phyloP scores from a whole-genome alignment of 1,284 basidiomycete species.

The Puccinia coronata region DNA sequence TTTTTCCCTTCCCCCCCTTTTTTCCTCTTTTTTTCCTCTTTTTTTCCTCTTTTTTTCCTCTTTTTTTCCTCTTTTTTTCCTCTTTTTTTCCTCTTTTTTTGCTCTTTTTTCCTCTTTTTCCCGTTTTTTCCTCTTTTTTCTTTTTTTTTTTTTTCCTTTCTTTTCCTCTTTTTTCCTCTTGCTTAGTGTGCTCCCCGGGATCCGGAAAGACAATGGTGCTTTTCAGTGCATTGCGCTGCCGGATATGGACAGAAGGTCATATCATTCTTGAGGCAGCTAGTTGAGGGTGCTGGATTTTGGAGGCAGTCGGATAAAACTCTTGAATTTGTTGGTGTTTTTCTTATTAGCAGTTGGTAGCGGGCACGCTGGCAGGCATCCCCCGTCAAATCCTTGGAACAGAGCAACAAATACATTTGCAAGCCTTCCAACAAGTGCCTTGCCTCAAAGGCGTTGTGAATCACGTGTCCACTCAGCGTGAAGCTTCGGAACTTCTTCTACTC shows the following conservation, averaged over 20 bases:
- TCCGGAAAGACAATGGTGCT: too few relatives aligned
- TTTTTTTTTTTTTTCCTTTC: too few relatives aligned
- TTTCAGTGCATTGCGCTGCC: too few relatives aligned
- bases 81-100: too few relatives aligned
- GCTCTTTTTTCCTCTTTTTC: too few relatives aligned
- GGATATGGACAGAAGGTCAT: conserved; percentile 99
- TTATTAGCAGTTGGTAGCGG: conserved; percentile 74
- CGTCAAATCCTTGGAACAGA: conserved; percentile 61
- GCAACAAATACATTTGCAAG: conserved; percentile 65
- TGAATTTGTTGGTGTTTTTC: conserved; percentile 98
- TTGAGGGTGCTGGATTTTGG: conserved; percentile 95
- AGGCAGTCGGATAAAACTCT: conserved; percentile 90
- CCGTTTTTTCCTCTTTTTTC: too few relatives aligned
- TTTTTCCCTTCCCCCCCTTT: too few relatives aligned
- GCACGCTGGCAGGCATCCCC: conserved; percentile 20
- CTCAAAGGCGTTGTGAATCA: conserved; percentile 77
- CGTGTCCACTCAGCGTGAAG: conserved; percentile 67
- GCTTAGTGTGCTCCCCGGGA: too few relatives aligned
- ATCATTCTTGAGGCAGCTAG: conserved; percentile 94
- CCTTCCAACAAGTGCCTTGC: conserved; percentile 61
- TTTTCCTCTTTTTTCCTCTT: too few relatives aligned
- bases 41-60: too few relatives aligned
- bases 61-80: too few relatives aligned
- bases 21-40: too few relatives aligned
- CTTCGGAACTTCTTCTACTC: conserved; percentile 77